Evolutionary conservation across 2,329 filamentous ascomycete species (phyloP).

Genomic region (Huntiella abstrusa): DNA sequence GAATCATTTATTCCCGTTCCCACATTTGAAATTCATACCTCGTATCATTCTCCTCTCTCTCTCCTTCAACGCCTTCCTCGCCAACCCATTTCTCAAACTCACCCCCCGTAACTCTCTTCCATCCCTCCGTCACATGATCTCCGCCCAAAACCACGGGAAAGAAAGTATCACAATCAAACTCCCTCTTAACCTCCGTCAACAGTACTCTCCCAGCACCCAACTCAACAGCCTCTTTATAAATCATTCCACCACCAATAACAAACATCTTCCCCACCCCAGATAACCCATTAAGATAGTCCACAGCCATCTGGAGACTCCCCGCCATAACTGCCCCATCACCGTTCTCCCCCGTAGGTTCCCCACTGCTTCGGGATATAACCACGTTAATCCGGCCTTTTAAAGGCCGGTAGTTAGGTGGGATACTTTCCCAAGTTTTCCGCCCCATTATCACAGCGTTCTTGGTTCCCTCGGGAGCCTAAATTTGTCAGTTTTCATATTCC

Average conservation of each 20-base stretch:
- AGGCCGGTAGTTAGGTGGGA: constrained; percentile 61
- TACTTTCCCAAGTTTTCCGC: constrained; percentile 88
- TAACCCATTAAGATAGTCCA: constrained; percentile 25
- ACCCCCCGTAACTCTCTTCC: constrained; percentile 32
- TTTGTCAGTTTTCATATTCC: neutral
- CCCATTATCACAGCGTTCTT: constrained; percentile 85
- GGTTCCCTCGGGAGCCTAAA: constrained; percentile 18
- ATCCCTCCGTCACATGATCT: constrained; percentile 22
- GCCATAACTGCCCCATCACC: too few species aligned
- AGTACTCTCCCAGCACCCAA: constrained; percentile 38
- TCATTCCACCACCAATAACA: constrained; percentile 76
- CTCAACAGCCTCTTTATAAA: constrained; percentile 56
- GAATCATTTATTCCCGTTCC: constrained; percentile 18
- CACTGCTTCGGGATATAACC: constrained; percentile 44
- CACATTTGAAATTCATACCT: constrained; percentile 58
- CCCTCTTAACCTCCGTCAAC: constrained; percentile 46
- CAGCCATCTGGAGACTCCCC: constrained; percentile 30
- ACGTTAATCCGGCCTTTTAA: constrained; percentile 67
- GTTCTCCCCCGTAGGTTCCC: too few species aligned
- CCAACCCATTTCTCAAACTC: constrained; percentile 46
- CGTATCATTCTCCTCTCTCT: constrained; percentile 43
- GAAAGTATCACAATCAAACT: constrained; percentile 60
- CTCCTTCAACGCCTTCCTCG: constrained; percentile 37
- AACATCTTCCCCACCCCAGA: constrained; percentile 38
- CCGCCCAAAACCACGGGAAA: constrained; percentile 42